Base-by-base conservation (phyloP, 768 basidiomycete species). In the Mrakia gelida region DNA sequence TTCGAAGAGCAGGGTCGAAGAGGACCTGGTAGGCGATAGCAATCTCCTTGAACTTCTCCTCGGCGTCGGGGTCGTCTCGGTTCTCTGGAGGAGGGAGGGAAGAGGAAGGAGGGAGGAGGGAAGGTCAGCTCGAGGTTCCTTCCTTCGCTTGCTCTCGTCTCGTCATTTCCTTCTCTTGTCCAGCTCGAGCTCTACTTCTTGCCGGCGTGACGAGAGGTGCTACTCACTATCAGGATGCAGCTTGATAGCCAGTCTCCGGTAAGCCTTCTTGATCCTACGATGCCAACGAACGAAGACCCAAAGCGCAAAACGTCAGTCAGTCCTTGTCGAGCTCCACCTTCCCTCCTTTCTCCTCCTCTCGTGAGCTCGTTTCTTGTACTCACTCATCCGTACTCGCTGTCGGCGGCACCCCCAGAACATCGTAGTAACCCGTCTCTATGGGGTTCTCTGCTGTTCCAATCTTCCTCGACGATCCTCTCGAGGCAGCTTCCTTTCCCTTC, bases 181-280 rank as follows among this genome's bases (percentile, higher is more conserved):
- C 45, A 52, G 49, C 61, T 62, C 61, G 61, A 62, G 61, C 32
- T 18, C 11, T 26, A 16, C 8, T 41, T 21, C 32, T 7, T 15
- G 2, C 43, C 0, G 1, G 43, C 5, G 5, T 8, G 43, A 30
- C 13, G 11, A 16, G 13, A 26, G 0, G 0, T n/a, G 32, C 0
- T 4, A 73, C 73, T 23, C 61, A 73, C 73, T 78, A 56, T 79
- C 78, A 0, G 78, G 78, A 43, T 79, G 78, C 34, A 59, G 78
- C 70, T 79, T 79, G 74, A 79, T 79, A 26, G 78, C 78, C 26
- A 79, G 73, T 30, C 78, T 32, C n/a, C 78, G 56, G 54, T 79
- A 79, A 30, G 78, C 78, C 78, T 79, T 79, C 68, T 79, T 79
- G 70, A 79, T 75, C 16, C 76, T 70, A 43, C 38, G 34, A 34